These are phyloP conservation scores for Colletotrichum acutatum DNA, from an alignment of 2,329 filamentous ascomycete genomes.

Conservation along the genomic window DNA sequence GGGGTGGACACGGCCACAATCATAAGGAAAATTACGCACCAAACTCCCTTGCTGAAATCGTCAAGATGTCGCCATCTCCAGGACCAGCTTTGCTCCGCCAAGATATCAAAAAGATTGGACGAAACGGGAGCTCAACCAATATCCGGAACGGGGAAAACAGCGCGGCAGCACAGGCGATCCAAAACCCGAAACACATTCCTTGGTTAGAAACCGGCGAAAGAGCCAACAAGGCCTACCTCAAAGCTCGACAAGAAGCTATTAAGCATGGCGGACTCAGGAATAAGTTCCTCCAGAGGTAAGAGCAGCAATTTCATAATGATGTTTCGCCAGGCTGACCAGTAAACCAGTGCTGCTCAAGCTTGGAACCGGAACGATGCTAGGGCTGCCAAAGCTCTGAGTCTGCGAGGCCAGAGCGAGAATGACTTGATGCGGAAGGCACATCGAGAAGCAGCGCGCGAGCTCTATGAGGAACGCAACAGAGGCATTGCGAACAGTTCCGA, in stretches of 20 bases:
- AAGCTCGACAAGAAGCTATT: conserved; percentile 94
- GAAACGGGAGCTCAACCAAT: conserved; percentile 74
- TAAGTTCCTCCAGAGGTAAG: conserved; percentile 93
- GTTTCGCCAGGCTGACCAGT: not conserved
- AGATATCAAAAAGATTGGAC: conserved; percentile 67
- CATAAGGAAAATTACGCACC: conserved; percentile 76
- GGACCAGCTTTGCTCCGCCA: conserved; percentile 69
- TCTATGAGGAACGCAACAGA: conserved; percentile 95
- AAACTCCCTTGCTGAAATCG: conserved; percentile 89
- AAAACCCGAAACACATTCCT: conserved; percentile 89
- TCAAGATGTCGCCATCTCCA: conserved; percentile 95
- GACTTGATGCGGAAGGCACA: conserved; percentile 97
- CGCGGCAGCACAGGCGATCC: conserved; percentile 83
- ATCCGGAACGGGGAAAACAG: conserved; percentile 80
- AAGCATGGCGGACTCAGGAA: conserved; percentile 96
- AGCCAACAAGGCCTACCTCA: conserved; percentile 94
- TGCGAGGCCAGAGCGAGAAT: conserved; percentile 96
- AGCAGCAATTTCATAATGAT: conserved; percentile 3
- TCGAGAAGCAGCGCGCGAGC: conserved; percentile 87
- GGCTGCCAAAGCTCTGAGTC: conserved; percentile 92
- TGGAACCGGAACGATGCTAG: conserved; percentile 99
- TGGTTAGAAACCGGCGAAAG: conserved; percentile 95
- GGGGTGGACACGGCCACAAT: conserved; percentile 80
- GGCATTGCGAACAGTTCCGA: conserved; percentile 70
- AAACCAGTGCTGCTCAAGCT: conserved; percentile 85